Evolutionary conservation across 805 yeast genomes (phyloP), one percentile per base, ranked within the genome.

Genomic region (Jamesozyma lodderae): DNA sequence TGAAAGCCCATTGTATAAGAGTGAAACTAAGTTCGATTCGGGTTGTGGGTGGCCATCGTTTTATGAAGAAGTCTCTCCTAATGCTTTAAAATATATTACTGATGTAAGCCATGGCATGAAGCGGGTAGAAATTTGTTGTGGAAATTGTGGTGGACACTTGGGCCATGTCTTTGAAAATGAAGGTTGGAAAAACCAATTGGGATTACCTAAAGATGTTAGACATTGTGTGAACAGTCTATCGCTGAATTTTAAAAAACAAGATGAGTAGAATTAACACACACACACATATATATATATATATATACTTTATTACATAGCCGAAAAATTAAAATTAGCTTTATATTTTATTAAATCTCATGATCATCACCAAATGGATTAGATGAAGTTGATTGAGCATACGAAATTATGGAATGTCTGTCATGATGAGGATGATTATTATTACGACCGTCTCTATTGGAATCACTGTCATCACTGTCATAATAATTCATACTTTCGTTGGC

Each of bases 1-100:
- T 62, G 70, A 69, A 36, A 66, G 72, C 31, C 95, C 96, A 10
- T 63, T 92, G 22, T 92, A 92, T 60, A 71, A 72, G 43, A 78
- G 95, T 21, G 66, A 70, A 23, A 73, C 95, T 3, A 90, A 92
- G 60, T 92, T 92, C 52, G 79, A 81, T 41, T 76, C 95, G 10
- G 86, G 86, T 38, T 92, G 98, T 60, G 98, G 98, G 2, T 92
- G 98, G 98, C 98, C 98, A 1, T 88, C 96, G 0, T 92, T 92
- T 60, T 90, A 80, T 59, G 81, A 85, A 41, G 96, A 55, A 23
- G 39, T 94, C 1, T 66, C 84, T 28, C 94, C 95, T 0, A 88
- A 87, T 0, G 70, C 95, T 5, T 70, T 92, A 28, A 69, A 60
- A 16, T 67, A 80, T 10, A 62, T 71, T 41, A 69, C 66, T 15